Conservation (phyloP, 371 early-diverging fungal species). For the Lichtheimia hyalospora region DNA sequence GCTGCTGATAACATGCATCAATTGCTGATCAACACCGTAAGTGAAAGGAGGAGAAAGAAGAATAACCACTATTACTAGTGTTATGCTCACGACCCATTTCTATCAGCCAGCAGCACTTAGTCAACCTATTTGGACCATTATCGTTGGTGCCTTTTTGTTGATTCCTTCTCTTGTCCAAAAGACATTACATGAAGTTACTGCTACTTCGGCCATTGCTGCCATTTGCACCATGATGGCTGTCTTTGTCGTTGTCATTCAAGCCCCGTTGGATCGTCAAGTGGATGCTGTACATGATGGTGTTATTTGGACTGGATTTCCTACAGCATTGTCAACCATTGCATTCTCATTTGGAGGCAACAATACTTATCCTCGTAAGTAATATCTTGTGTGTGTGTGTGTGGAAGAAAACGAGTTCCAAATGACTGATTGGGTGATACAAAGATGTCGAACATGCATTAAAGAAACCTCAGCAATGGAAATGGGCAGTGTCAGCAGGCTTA, state of each 20-base stretch:
- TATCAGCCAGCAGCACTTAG: slow-evolving; percentile 20
- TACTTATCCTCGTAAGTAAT: slow-evolving; percentile 51
- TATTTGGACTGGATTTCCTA: slow-evolving; percentile 57
- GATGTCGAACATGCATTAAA: slow-evolving; percentile 78
- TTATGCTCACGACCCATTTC: too few species aligned
- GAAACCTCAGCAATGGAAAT: slow-evolving; percentile 77
- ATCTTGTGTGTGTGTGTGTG: neutral
- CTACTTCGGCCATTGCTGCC: slow-evolving; percentile 48
- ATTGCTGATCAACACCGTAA: slow-evolving; percentile 39
- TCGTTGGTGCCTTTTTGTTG: slow-evolving; percentile 65
- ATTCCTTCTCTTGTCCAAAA: slow-evolving; percentile 72
- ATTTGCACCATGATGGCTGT: slow-evolving; percentile 54
- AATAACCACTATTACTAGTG: too few species aligned
- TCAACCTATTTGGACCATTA: slow-evolving; percentile 58
- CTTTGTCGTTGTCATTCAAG: slow-evolving; percentile 40
- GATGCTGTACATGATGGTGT: slow-evolving; percentile 28
- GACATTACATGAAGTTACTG: slow-evolving; percentile 80
- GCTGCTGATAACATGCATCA: slow-evolving; percentile 65
- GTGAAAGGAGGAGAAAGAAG: neutral
- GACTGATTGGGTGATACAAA: neutral
- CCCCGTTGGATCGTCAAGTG: slow-evolving; percentile 25
- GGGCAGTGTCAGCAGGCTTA: slow-evolving; percentile 70
- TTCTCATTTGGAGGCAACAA: slow-evolving; percentile 63
- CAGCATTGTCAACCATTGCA: slow-evolving; percentile 61
- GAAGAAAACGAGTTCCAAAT: neutral